Evolutionary conservation across 23 red algal genomes (phyloP).

Genomic region (Pyropia yezoensis): DNA sequence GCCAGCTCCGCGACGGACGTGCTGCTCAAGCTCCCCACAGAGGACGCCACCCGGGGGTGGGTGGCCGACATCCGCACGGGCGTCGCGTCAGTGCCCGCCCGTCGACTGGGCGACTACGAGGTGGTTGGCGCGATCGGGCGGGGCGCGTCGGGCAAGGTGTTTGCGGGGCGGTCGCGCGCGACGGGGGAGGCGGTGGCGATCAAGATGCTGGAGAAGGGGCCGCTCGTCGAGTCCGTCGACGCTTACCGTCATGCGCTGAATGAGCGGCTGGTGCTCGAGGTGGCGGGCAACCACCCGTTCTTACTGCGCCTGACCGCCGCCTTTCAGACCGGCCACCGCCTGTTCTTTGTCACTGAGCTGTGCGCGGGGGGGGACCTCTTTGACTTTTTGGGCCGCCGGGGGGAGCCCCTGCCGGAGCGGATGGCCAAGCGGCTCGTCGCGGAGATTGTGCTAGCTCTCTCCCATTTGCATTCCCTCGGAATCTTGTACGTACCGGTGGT

Average conservation of each 20-base stretch:
- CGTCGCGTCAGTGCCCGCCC: conserved; percentile 1
- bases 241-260: conserved; percentile 73
- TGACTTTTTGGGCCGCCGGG: conserved; percentile 59
- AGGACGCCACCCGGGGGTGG: conserved; percentile 35
- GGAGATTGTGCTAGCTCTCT: conserved; percentile 72
- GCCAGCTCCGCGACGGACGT: conserved; percentile 11
- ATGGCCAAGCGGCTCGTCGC: conserved; percentile 49
- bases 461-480: conserved; percentile 63
- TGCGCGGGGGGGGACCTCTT: conserved; percentile 89
- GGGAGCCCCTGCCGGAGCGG: conserved; percentile 57
- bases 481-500: conserved; percentile 20
- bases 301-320: conserved; percentile 73
- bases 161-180: conserved; percentile 38
- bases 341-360: conserved; percentile 87
- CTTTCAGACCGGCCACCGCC: conserved; percentile 67
- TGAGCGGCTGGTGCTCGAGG: conserved; percentile 83
- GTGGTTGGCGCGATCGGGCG: conserved; percentile 59
- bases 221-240: conserved; percentile 51
- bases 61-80: conserved; percentile 28
- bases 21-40: conserved; percentile 39
- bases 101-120: conserved; percentile 65
- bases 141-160: conserved; percentile 63
- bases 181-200: conserved; percentile 63
- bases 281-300: conserved; percentile 80
- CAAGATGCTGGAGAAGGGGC: conserved; percentile 77